Evolutionary conservation across 768 basidiomycete genomes (phyloP).

Genomic region (Amanita subjunquillea): DNA sequence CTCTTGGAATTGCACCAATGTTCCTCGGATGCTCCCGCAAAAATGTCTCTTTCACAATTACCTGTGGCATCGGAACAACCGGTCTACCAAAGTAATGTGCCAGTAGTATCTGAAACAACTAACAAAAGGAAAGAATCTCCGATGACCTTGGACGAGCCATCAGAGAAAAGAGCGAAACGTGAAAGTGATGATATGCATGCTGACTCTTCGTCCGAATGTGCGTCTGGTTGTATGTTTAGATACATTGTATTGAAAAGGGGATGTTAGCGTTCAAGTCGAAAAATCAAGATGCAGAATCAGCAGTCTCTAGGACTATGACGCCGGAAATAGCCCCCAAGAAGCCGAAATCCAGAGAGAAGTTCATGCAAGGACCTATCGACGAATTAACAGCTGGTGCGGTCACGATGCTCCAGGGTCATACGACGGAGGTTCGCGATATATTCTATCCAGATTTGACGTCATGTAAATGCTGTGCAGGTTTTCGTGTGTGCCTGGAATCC

Average conservation of each 20-base stretch:
- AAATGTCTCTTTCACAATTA: constrained; percentile 7
- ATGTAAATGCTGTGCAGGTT: constrained; percentile 33
- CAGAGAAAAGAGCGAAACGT: constrained; percentile 55
- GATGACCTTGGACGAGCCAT: constrained; percentile 34
- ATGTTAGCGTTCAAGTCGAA: constrained; percentile 1
- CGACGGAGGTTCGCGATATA: constrained; percentile 36
- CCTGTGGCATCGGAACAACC: constrained; percentile 3
- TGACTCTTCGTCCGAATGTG: constrained; percentile 28
- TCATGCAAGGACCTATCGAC: constrained; percentile 32
- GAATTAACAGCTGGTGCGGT: constrained; percentile 30
- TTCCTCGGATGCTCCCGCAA: constrained; percentile 34
- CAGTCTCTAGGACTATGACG: constrained; percentile 12
- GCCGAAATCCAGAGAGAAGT: constrained; percentile 15
- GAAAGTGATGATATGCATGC: constrained; percentile 38
- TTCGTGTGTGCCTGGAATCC: constrained; percentile 81
- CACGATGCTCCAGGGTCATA: constrained; percentile 46
- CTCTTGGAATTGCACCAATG: constrained; percentile 71
- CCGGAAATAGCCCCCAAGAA: constrained; percentile 14
- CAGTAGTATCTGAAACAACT: constrained; percentile 10
- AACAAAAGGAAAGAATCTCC: constrained; percentile 48
- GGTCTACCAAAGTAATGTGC: constrained; percentile 11
- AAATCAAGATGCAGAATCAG: constrained; percentile 7
- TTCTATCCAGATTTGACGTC: neutral
- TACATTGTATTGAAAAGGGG: neutral
- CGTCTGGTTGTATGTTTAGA: neutral